phyloP scores from a whole-genome alignment of 2,329 filamentous ascomycete species.

The Xylariaceae sp. region DNA sequence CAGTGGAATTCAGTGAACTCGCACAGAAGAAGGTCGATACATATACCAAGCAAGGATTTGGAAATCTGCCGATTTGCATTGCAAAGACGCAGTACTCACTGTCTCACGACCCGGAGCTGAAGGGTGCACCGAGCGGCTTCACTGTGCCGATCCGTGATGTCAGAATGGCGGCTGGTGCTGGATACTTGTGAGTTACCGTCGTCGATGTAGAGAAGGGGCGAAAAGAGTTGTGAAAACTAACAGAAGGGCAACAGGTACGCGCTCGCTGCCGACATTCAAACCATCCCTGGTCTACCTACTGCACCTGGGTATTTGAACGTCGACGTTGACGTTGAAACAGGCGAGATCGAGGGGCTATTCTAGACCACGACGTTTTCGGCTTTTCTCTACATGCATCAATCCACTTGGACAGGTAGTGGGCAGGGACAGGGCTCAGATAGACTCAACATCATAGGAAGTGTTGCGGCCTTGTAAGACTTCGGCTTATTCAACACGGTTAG shows the following conservation, averaged over 20 bases:
- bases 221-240: constrained; percentile 31
- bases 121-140: constrained; percentile 92
- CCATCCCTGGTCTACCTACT: constrained; percentile 91
- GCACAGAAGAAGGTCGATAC: constrained; percentile 96
- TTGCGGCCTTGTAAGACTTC: constrained; percentile 1
- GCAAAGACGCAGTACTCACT: constrained; percentile 99
- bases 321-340: constrained; percentile 77
- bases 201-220: background rate
- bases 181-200: constrained; percentile 66
- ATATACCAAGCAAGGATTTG: constrained; percentile 88
- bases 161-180: constrained; percentile 86
- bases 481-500: constrained; percentile 16
- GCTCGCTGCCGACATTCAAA: constrained; percentile 95
- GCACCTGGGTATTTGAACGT: constrained; percentile 95
- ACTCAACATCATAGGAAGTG: constrained; percentile 5
- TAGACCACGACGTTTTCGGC: constrained; percentile 38
- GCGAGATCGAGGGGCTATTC: constrained; percentile 84
- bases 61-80: constrained; percentile 89
- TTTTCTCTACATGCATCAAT: background rate
- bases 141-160: constrained; percentile 94
- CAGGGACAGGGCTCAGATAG: constrained; percentile 1
- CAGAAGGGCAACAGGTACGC: constrained; percentile 61
- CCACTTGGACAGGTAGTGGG: background rate
- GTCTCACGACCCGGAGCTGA: constrained; percentile 86
- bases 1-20: constrained; percentile 88